phyloP scores from a whole-genome alignment of 2,329 filamentous ascomycete genomes.

The Cercospora citrullina region DNA sequence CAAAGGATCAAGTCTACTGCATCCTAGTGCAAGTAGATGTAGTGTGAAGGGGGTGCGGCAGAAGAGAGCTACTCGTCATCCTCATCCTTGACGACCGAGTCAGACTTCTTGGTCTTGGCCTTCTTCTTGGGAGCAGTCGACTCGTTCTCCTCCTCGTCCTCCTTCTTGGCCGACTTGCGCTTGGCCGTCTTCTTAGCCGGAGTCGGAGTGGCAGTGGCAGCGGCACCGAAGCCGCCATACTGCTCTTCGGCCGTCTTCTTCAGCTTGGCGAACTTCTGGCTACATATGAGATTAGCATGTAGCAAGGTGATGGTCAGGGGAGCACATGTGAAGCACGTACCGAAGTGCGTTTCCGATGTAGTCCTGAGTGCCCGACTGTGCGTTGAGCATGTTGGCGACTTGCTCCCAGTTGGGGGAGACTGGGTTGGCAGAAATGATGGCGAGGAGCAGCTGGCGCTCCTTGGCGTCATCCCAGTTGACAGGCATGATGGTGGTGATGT shows the following conservation, averaged over 20 bases:
- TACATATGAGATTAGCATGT: slow-evolving; percentile 1
- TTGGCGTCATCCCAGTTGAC: slow-evolving; percentile 17
- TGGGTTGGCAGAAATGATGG: slow-evolving; percentile 14
- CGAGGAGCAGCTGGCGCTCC: slow-evolving; percentile 18
- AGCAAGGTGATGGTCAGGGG: not conserved
- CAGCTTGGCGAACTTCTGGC: slow-evolving; percentile 31
- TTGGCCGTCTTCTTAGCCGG: slow-evolving; percentile 12
- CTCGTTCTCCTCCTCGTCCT: not conserved
- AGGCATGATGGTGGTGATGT: slow-evolving; percentile 12
- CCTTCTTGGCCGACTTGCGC: not conserved
- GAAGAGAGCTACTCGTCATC: not conserved
- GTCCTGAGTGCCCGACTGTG: slow-evolving; percentile 9
- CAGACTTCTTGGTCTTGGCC: not conserved
- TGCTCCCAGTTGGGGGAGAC: slow-evolving; percentile 23
- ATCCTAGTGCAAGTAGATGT: not conserved
- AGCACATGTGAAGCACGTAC: slow-evolving; percentile 12
- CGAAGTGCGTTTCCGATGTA: slow-evolving; percentile 25
- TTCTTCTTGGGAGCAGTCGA: not conserved
- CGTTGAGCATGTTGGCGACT: slow-evolving; percentile 25
- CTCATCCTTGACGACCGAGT: not conserved
- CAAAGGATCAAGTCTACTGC: not conserved
- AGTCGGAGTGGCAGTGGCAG: slow-evolving; percentile 6
- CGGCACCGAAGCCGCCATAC: slow-evolving; percentile 19
- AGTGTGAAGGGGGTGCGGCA: not conserved
- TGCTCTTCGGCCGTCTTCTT: slow-evolving; percentile 25